phyloP scores from a whole-genome alignment of 306 rosid species.

The Clitoria ternatea region DNA sequence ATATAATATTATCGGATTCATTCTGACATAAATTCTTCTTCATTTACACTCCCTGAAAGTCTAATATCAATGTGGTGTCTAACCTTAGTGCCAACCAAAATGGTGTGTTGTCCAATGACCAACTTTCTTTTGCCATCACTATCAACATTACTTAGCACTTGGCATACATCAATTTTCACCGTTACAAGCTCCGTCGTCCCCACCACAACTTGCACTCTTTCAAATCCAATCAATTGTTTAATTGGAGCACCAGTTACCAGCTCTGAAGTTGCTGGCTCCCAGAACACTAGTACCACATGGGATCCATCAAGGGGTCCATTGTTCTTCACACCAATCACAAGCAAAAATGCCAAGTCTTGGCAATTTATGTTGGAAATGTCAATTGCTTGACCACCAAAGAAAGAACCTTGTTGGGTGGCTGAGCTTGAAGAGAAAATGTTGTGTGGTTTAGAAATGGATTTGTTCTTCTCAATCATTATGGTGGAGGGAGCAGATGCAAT shows the following conservation, averaged over 20 bases:
- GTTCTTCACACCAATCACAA: conserved; percentile 49
- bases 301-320: conserved; percentile 49
- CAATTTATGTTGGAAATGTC: conserved; percentile 46
- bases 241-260: conserved; percentile 39
- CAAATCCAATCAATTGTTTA: conserved; percentile 52
- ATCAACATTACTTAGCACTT: conserved; percentile 44
- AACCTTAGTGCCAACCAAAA: conserved; percentile 49
- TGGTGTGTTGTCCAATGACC: conserved; percentile 40
- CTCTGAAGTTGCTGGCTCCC: conserved; percentile 32
- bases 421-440: conserved; percentile 18
- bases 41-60: conserved; percentile 16
- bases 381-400: conserved; percentile 20
- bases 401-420: neutral
- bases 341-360: conserved; percentile 27
- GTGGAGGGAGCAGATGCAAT: conserved; percentile 48
- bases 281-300: conserved; percentile 51
- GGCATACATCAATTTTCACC: conserved; percentile 45
- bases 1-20: neutral
- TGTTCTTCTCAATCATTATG: conserved; percentile 25
- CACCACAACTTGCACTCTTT: conserved; percentile 35
- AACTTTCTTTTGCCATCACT: conserved; percentile 53
- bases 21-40: neutral
- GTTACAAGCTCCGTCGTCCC: conserved; percentile 32
- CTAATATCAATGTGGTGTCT: conserved; percentile 45
- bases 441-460: conserved; percentile 4